Percentiles rank a stretch among this genome's conserved stretches.
Conservation (phyloP, 164 flowering plant genomes). For the Stephania cephalantha region DNA sequence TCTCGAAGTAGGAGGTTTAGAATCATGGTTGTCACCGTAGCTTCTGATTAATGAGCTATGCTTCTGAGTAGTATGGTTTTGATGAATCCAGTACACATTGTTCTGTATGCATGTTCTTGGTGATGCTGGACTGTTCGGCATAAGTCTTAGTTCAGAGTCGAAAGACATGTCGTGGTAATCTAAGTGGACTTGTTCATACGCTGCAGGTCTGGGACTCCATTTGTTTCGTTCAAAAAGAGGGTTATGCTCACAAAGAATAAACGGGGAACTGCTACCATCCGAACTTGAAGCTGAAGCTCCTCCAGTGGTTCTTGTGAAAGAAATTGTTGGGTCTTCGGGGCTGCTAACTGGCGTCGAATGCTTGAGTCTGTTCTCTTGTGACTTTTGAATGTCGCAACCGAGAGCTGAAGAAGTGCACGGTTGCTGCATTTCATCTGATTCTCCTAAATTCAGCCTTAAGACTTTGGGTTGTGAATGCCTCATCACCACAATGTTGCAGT, state of each 20-base stretch:
- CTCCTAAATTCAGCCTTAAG: slow-evolving; percentile 63
- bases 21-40: slow-evolving; percentile 8
- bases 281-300: slow-evolving; percentile 37
- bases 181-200: slow-evolving; percentile 11
- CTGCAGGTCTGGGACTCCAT: slow-evolving; percentile 16
- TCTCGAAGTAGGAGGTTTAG: slow-evolving; percentile 19
- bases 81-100: slow-evolving; percentile 41
- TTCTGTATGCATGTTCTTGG: slow-evolving; percentile 15
- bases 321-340: slow-evolving; percentile 57
- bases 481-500: slow-evolving; percentile 81
- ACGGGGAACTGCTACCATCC: slow-evolving; percentile 37
- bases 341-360: slow-evolving; percentile 81
- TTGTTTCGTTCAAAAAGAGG: slow-evolving; percentile 55
- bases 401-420: slow-evolving; percentile 47
- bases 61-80: slow-evolving; percentile 26
- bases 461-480: slow-evolving; percentile 73
- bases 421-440: slow-evolving; percentile 39
- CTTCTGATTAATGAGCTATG: slow-evolving; percentile 17
- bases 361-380: slow-evolving; percentile 34
- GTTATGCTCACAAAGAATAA: slow-evolving; percentile 45
- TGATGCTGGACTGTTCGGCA: slow-evolving; percentile 12
- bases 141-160: slow-evolving; percentile 19
- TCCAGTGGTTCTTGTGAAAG: slow-evolving; percentile 34
- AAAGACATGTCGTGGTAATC: slow-evolving; percentile 16
- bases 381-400: slow-evolving; percentile 21